Conservation (phyloP, 805 yeast genomes). For the Yarrowia deformans region DNA sequence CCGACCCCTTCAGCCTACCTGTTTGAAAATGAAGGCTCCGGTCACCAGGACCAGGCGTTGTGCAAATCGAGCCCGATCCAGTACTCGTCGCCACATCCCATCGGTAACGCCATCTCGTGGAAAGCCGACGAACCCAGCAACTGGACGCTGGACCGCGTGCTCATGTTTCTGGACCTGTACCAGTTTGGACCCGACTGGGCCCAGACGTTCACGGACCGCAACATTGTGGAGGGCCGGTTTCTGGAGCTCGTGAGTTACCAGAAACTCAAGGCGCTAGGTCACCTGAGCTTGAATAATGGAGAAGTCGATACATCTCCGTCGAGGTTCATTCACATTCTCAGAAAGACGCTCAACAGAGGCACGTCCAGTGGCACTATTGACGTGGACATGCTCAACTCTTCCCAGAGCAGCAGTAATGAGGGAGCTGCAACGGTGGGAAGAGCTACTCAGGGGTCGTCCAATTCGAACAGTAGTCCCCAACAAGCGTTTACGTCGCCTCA, state of each 20-base stretch:
- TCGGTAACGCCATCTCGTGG: conserved; percentile 16
- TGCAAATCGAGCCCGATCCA: conserved; percentile 12
- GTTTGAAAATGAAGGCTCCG: conserved; percentile 3
- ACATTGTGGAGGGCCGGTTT: conserved; percentile 68
- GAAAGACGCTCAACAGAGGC: conserved; percentile 54
- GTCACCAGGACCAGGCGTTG: background rate
- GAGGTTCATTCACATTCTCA: conserved; percentile 62
- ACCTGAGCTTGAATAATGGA: conserved; percentile 49
- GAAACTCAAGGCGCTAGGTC: conserved; percentile 57
- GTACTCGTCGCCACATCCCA: conserved; percentile 36
- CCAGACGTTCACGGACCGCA: conserved; percentile 63
- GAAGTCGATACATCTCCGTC: conserved; percentile 60
- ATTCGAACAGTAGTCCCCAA: background rate
- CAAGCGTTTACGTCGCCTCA: conserved; percentile 3
- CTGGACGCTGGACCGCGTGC: conserved; percentile 77
- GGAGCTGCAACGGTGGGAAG: background rate
- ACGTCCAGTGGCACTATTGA: conserved; percentile 40
- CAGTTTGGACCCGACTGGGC: conserved; percentile 78
- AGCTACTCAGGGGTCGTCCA: background rate
- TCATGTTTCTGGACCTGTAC: conserved; percentile 71
- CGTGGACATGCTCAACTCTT: background rate
- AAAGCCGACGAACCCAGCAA: conserved; percentile 56
- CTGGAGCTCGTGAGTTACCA: conserved; percentile 73
- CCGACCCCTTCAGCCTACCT: conserved; percentile 22
- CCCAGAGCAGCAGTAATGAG: background rate